Base-by-base conservation (phyloP, 192 early-diverging fungal genomes). In the Rhizophagus sp. region DNA sequence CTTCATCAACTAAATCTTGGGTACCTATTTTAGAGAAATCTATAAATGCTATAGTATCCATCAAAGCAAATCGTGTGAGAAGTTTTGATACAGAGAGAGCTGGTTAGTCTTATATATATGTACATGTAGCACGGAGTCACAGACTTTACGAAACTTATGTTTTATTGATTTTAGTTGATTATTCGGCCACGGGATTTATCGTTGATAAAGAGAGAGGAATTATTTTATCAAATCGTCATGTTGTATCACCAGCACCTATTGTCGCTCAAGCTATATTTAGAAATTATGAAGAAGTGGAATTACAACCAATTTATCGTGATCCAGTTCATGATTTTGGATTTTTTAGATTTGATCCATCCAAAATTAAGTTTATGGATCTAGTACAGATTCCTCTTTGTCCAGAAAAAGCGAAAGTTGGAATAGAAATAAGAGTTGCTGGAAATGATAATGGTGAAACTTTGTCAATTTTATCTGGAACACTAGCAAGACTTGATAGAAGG, bases 321-420 rank as follows among this genome's bases (percentile, higher is more conserved):
- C 94, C 94, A 1, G 87, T 95, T 57, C 94, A 95, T 81, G 93
- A 95, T 85, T 95, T 94, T 92, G 92, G 93, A 8, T 93, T 95
- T 77, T 85, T 94, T 77, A 85, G 88, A 83, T 95, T 93, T 68
- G 91, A 95, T 76, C 91, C 90, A 9, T 77, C 80, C 33, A 84
- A 90, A 76, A 83, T 95, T 66, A 89, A 92, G 71, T 92, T 91
- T 77, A 93, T 93, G 89, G 81, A 91, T 24, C 80, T 94, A 7
- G 82, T 86, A 19, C 88, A 90, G 75, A 94, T 95, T 69, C 83
- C 85, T 30, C 84, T 95, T 36, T 85, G 86, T 30, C 93, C 94
- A 0, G 90, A 92, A 69, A 73, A 86, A 5, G 93, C 92, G 12
- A 89, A 89, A 63, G 91, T 94, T 4, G 94, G 94, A 9, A 82